Conservation (phyloP, 1,284 basidiomycete species). For the Cryptococcus wingfieldii region DNA sequence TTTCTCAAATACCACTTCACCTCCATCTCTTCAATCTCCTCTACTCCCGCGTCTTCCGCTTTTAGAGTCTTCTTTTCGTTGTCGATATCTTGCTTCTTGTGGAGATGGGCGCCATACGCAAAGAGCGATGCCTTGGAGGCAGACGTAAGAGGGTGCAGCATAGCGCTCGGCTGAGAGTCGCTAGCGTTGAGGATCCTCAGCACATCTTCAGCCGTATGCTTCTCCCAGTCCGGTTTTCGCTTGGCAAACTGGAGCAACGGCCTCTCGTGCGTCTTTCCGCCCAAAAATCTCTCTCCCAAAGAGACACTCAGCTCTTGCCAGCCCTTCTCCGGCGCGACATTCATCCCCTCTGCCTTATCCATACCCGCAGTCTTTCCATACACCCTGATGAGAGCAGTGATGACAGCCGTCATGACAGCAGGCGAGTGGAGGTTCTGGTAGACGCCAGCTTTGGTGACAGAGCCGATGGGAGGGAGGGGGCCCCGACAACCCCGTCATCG, state of each 20-base stretch:
- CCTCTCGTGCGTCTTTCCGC: slow-evolving; percentile 45
- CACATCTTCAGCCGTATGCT: slow-evolving; percentile 45
- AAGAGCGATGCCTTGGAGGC: slow-evolving; percentile 42
- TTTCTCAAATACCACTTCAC: slow-evolving; percentile 76
- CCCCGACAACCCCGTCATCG: slow-evolving; percentile 52
- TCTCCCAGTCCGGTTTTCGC: slow-evolving; percentile 34
- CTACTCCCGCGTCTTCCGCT: slow-evolving; percentile 58
- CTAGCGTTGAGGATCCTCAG: slow-evolving; percentile 46
- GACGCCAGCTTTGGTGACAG: slow-evolving; percentile 48
- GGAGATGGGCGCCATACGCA: slow-evolving; percentile 49
- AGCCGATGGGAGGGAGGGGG: slow-evolving; percentile 39
- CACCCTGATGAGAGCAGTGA: slow-evolving; percentile 47
- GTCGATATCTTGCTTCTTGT: slow-evolving; percentile 63
- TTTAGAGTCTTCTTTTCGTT: slow-evolving; percentile 61
- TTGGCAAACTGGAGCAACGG: slow-evolving; percentile 47
- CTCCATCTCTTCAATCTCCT: slow-evolving; percentile 60
- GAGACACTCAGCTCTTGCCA: slow-evolving; percentile 38
- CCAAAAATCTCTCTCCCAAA: slow-evolving; percentile 38
- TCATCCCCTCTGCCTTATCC: slow-evolving; percentile 8
- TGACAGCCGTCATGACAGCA: slow-evolving; percentile 45
- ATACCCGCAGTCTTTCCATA: slow-evolving; percentile 11
- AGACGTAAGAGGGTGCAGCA: slow-evolving; percentile 37
- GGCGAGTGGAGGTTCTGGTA: slow-evolving; percentile 49
- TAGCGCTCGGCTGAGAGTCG: slow-evolving; percentile 52
- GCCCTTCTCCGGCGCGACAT: slow-evolving; percentile 9